Evolutionary conservation across 1,139 yeast species (phyloP), one percentile per base, ranked within the genome.

Genomic region (Hyphopichia buzzinii): DNA sequence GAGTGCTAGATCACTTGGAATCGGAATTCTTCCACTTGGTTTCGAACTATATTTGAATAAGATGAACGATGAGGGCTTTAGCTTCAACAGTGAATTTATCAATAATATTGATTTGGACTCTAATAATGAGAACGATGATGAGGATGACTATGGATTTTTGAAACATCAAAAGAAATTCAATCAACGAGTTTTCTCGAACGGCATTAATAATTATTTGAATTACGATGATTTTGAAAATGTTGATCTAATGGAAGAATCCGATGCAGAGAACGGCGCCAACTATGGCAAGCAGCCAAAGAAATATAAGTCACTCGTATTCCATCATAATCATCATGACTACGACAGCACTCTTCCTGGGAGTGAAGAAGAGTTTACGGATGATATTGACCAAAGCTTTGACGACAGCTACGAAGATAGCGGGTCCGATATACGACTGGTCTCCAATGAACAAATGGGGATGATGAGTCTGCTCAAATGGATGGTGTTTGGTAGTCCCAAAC

Each of bases 101-200:
- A 33, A 33, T 24, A 31, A 31, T 38, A 47, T 47, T 24, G 47
- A 43, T 10, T 30, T 37, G 17, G 48, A 39, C 22, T 17, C 16
- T 35, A 39, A 6, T 35, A 36, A 3, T 22, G 33, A 25, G 3
- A 34, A 39, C 13, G 41, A 41, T 22, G 53, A 52, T 26, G 62
- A 57, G 36, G 71, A 64, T 44, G 67, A 59, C 36, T 64, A 64
- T 42, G 72, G 71, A 10, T 64, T 65, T 41, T 43, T 63, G 41
- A 60, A 58, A 30, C 64, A 62, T 38, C 49, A 56, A 26, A 58
- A 60, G 34, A 54, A 54, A 35, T 57, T 50, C 42, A 48, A 49
- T 31, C 58, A 55, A 37, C 49, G 71, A 22, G 52, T 64, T 4
- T 61, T 65, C 36, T 62, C 68, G 10, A 55, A 52, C 37, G 59